A percentile compares a stretch with the other conserved stretches of the same genome.
phyloP scores from a whole-genome alignment of 345 rosid species.

The Lumnitzera racemosa region DNA sequence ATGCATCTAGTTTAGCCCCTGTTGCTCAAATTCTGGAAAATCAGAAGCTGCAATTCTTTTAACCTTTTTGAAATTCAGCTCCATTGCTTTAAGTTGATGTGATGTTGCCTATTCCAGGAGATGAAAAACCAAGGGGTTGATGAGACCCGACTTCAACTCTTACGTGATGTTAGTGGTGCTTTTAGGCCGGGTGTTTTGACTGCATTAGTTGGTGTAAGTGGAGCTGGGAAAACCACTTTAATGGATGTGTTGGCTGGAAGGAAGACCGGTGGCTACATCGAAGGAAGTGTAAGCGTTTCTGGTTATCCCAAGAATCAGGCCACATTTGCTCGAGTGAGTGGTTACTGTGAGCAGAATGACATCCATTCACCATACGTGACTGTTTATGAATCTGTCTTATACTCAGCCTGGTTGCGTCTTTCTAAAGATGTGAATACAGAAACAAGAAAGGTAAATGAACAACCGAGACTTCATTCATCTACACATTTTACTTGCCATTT shows the following conservation, averaged over 20 bases:
- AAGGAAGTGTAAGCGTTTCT: slow-evolving; percentile 32
- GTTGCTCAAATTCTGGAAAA: too few relatives aligned
- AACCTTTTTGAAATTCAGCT: too few relatives aligned
- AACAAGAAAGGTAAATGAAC: slow-evolving; percentile 12
- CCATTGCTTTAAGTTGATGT: neutral
- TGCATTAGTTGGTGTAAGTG: slow-evolving; percentile 42
- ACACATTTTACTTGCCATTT: neutral
- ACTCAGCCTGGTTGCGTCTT: slow-evolving; percentile 26
- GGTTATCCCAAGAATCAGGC: slow-evolving; percentile 42
- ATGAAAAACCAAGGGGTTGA: slow-evolving; percentile 44
- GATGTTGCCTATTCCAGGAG: slow-evolving; percentile 19
- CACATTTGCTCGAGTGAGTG: slow-evolving; percentile 20
- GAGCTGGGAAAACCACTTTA: slow-evolving; percentile 46
- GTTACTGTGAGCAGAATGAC: slow-evolving; percentile 24
- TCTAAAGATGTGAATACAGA: slow-evolving; percentile 8
- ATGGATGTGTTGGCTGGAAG: slow-evolving; percentile 49
- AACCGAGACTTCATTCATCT: neutral
- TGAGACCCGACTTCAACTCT: slow-evolving; percentile 29
- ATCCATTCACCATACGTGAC: slow-evolving; percentile 20
- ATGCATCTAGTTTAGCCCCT: too few relatives aligned
- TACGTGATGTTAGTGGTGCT: slow-evolving; percentile 31
- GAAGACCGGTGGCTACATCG: slow-evolving; percentile 38
- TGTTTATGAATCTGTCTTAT: slow-evolving; percentile 19
- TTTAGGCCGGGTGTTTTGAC: slow-evolving; percentile 40
- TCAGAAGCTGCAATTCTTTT: too few relatives aligned